Evolutionary conservation across 2,329 filamentous ascomycete genomes (phyloP), one percentile per base, ranked within the genome.

Genomic region (Sporothrix curviconia): DNA sequence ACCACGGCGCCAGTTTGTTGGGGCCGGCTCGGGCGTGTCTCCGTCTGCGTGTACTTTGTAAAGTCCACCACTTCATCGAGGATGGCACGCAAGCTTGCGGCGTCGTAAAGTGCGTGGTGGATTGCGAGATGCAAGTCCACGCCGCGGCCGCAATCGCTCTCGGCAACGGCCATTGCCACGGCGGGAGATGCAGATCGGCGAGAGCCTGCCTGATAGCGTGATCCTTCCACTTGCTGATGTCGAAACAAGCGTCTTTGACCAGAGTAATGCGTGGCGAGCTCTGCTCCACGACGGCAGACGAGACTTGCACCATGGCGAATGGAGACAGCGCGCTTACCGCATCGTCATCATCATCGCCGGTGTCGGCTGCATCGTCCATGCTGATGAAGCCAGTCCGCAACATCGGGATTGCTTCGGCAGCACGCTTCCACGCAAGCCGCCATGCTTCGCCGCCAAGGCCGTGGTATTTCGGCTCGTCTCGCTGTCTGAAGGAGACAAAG

Each of bases 41-140:
- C 7, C 12, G 3, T 32, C 4, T 2, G 28, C 59, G 4, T 65
- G 65, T n/a, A 68, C 8, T 65, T 59, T 34, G 80, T 75, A 11
- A 69, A 65, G 36, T 63, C 65, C 2, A 70, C 65, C 12, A 95
- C 74, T 63, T 87, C 81, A 0, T 74, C 66, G 2, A 96, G 70
- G 1, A 96, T 77, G 0, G 76, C 66, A 3, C 81, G 75, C 11
- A 96, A 72, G 8, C 90, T 91, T 40, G 83, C 78, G 0, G 90
- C 92, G 72, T 96, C 92, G 63, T 95, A 96, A 0, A 96, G 74
- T 0, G 89, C 88, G 71, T 96, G 92, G 61, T 95, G 87, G 3
- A 90, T 76, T 1, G 74, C 67, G 4, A 84, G 61, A 47, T 78
- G 72, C 36, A 59, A 64, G 3, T 39, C 24, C 9, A 49, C 17